These are phyloP conservation scores for Friedmanniomyces endolithicus DNA, from an alignment of 495 filamentous ascomycete species.

Conservation along the genomic window DNA sequence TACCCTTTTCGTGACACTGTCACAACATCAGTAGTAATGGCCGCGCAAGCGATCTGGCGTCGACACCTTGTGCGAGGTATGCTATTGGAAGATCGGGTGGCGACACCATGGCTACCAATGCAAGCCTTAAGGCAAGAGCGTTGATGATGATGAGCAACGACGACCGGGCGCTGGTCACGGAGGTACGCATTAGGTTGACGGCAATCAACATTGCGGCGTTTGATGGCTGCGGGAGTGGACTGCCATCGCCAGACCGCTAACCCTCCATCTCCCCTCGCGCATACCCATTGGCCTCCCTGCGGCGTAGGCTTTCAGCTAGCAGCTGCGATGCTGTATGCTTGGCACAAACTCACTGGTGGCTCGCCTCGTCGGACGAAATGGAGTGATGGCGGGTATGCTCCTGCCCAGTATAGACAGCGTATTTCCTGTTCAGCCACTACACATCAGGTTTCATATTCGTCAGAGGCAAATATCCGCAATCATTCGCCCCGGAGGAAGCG, in stretches of 20 bases:
- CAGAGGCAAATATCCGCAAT: constrained; percentile 1
- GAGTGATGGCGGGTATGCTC: not conserved
- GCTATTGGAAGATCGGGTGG: constrained; percentile 16
- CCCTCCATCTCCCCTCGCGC: not conserved
- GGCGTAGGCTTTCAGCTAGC: constrained; percentile 5
- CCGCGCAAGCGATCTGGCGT: constrained; percentile 5
- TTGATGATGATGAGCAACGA: constrained; percentile 2
- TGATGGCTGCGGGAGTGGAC: constrained; percentile 7
- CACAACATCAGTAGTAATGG: constrained; percentile 10
- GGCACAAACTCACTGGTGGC: not conserved
- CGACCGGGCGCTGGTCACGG: not conserved
- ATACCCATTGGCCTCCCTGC: constrained; percentile 6
- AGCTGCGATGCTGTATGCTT: not conserved
- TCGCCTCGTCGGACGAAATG: not conserved
- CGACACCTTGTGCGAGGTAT: constrained; percentile 13
- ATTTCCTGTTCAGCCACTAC: not conserved
- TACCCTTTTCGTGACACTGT: constrained; percentile 3
- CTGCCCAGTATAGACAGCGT: not conserved
- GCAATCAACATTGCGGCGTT: not conserved
- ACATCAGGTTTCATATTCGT: not conserved
- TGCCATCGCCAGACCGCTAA: not conserved
- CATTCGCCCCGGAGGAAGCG: not conserved
- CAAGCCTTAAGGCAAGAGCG: constrained; percentile 13
- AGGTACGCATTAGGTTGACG: constrained; percentile 3
- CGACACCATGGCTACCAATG: constrained; percentile 10